Evolutionary conservation across 768 basidiomycete species (phyloP).

Genomic region (Mycena leptocephala): DNA sequence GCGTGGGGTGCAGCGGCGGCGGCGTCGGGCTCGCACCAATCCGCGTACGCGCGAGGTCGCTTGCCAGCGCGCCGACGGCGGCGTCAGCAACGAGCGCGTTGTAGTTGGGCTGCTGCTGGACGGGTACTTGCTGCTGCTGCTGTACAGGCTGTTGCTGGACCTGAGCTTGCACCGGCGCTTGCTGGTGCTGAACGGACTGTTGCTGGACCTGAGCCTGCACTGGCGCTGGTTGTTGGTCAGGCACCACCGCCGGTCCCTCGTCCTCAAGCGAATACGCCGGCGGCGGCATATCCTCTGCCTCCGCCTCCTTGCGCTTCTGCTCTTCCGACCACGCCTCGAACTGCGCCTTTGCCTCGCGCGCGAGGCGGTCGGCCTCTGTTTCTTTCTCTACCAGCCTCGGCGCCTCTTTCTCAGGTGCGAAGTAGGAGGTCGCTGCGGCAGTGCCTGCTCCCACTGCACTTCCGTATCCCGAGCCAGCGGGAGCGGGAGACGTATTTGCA

Average conservation of each 20-base stretch:
- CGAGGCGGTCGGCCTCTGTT: conserved; percentile 22
- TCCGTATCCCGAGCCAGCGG: conserved; percentile 38
- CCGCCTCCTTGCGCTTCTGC: conserved; percentile 61
- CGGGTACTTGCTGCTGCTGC: neutral
- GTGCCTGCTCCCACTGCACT: too few relatives aligned
- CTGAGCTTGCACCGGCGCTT: neutral
- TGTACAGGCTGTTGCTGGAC: neutral
- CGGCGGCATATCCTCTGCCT: conserved; percentile 71
- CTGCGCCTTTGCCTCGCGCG: conserved; percentile 35
- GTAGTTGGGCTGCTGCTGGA: conserved; percentile 9
- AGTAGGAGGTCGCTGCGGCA: neutral
- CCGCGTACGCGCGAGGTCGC: conserved; percentile 22
- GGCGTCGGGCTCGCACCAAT: neutral
- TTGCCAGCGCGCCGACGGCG: conserved; percentile 29
- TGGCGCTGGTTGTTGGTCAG: neutral
- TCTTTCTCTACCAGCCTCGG: too few relatives aligned
- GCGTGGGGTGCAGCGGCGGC: conserved; percentile 29
- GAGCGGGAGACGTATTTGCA: neutral
- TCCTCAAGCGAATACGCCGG: conserved; percentile 79
- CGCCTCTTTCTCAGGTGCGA: conserved; percentile 34
- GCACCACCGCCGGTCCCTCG: conserved; percentile 37
- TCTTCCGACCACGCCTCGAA: conserved; percentile 53
- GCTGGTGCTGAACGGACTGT: conserved; percentile 7
- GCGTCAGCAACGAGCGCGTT: neutral
- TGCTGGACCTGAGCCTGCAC: conserved; percentile 4